Conservation (phyloP, 83 land plant genomes). For the Diphasiastrum complanatum region DNA sequence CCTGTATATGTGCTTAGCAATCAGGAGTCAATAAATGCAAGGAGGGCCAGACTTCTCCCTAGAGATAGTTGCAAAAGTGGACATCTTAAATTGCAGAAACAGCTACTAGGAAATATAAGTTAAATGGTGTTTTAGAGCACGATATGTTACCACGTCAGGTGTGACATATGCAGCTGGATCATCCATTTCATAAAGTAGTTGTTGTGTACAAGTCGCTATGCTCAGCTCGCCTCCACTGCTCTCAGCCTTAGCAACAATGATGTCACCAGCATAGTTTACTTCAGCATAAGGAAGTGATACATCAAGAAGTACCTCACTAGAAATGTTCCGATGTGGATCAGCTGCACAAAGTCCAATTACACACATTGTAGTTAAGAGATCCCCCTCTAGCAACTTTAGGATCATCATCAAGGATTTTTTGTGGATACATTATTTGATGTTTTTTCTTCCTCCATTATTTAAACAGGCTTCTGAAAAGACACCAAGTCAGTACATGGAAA, state of each 20-base stretch:
- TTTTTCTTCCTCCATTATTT: too few relatives aligned
- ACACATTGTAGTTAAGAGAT: too few relatives aligned
- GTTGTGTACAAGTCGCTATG: slow-evolving; percentile 73
- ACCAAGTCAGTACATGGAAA: too few relatives aligned
- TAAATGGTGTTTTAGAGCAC: not conserved
- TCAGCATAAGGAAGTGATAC: slow-evolving; percentile 85
- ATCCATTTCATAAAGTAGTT: slow-evolving; percentile 88
- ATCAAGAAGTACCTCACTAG: slow-evolving; percentile 52
- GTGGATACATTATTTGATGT: too few relatives aligned
- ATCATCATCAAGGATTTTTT: too few relatives aligned
- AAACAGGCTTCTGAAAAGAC: too few relatives aligned
- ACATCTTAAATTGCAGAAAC: not conserved
- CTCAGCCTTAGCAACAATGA: slow-evolving; percentile 58
- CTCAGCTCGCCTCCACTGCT: slow-evolving; percentile 72
- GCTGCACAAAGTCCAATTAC: too few relatives aligned
- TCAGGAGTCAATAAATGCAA: not conserved
- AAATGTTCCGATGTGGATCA: slow-evolving; percentile 48
- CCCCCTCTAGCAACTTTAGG: too few relatives aligned
- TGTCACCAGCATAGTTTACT: slow-evolving; percentile 51
- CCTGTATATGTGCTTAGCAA: too few relatives aligned
- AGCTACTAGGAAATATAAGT: not conserved
- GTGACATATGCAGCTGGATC: slow-evolving; percentile 84
- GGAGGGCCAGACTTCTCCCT: not conserved
- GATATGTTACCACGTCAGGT: slow-evolving; percentile 68
- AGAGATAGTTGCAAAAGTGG: not conserved